Base-by-base conservation (phyloP, 306 rosid species). In the Senna tora region DNA sequence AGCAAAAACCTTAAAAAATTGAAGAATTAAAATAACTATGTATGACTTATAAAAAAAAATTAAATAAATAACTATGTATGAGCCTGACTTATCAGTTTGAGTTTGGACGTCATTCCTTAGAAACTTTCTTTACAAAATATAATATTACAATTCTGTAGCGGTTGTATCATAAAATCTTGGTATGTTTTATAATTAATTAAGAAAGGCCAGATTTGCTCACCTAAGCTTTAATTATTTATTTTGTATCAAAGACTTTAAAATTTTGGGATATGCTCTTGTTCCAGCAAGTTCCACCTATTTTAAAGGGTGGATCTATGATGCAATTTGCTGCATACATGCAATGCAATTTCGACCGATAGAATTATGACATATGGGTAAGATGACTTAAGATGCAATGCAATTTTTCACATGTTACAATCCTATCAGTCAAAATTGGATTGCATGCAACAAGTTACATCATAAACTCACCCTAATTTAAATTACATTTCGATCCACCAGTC, bases 141-240 rank as follows among this genome's bases (percentile, higher is more conserved):
- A 42, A 22, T 65, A 4, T 4, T 61, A 7, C 5, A n/a, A 13
- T 17, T 3, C 28, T 14, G 21, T 13, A n/a, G 56, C 8, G n/a
- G n/a, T 21, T 13, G 38, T 20, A 19, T 41, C 33, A n/a, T n/a
- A n/a, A n/a, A n/a, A 55, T 42, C 32, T 17, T 57, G 15, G 22
- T 39, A 51, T 42, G n/a, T 22, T 4, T 65, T 41, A 10, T 54
- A 14, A 34, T 34, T 50, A 28, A 17, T 39, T 0, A 28, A 69
- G 80, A 39, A 46, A 76, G 67, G 59, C 34, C 67, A 50, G 43
- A 68, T 76, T 53, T 42, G 62, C 58, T 58, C 6, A 17, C 46
- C 33, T 22, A 25, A n/a, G 58, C 42, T 22, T 45, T 25, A 1
- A 9, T 28, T 7, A 45, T 58, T 19, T 43, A 43, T 4, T 39